Conservation (phyloP, 768 basidiomycete species). For the Megacollybia marginata region DNA sequence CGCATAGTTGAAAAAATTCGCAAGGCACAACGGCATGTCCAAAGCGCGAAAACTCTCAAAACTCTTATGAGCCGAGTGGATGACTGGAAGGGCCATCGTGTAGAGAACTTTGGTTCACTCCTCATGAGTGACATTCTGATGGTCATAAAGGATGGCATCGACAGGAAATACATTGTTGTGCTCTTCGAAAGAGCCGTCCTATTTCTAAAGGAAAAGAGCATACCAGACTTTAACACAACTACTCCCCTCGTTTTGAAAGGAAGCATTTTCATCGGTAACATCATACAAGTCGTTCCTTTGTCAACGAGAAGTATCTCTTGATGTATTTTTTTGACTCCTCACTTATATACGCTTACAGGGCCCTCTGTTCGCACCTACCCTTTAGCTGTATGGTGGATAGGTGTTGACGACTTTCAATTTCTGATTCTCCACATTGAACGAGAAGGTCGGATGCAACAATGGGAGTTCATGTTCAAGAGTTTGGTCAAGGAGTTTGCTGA, state of each 20-base stretch:
- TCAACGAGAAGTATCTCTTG: constrained; percentile 55
- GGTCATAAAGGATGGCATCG: too few species aligned
- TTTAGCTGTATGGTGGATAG: constrained; percentile 90
- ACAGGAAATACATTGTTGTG: constrained; percentile 97
- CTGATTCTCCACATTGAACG: too few species aligned
- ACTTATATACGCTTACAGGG: constrained; percentile 3
- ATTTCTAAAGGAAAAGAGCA: constrained; percentile 97
- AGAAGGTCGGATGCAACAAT: too few species aligned
- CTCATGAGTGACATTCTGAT: constrained; percentile 92
- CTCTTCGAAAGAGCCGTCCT: constrained; percentile 98
- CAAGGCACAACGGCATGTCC: constrained; percentile 85
- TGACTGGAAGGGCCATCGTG: constrained; percentile 98
- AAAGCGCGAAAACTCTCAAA: constrained; percentile 86
- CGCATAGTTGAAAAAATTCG: constrained; percentile 94
- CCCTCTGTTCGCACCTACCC: constrained; percentile 59
- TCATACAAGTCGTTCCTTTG: constrained; percentile 68
- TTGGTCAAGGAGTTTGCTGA: too few species aligned
- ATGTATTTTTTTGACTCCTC: constrained; percentile 20
- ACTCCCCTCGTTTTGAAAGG: constrained; percentile 88
- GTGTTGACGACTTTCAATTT: constrained; percentile 87
- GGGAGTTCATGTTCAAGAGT: too few species aligned
- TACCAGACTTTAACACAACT: constrained; percentile 81
- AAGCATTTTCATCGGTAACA: constrained; percentile 94
- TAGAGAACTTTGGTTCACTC: constrained; percentile 90
- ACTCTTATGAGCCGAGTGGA: constrained; percentile 82